Percentiles rank a stretch among this genome's conserved stretches.
Conservation (phyloP, 805 yeast genomes). For the Kuraishia molischiana region DNA sequence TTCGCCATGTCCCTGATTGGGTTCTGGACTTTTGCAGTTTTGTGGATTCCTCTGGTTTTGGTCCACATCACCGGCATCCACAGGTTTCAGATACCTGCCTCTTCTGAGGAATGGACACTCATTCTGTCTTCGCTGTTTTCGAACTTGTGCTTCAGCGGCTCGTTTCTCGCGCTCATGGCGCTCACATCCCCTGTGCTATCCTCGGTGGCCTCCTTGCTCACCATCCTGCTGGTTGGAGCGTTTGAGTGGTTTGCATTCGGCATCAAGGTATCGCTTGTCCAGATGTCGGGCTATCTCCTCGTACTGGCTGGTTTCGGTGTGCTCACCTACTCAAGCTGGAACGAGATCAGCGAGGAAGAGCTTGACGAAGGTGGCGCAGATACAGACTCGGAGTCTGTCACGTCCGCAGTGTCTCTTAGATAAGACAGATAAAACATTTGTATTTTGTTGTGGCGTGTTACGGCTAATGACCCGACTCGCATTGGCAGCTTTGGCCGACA, state of each 20-base stretch:
- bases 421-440: not conserved
- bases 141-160: conserved; percentile 59
- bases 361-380: conserved; percentile 21
- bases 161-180: conserved; percentile 71
- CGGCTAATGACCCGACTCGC: too few relatives aligned
- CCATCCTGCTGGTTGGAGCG: conserved; percentile 71
- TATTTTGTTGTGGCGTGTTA: not conserved
- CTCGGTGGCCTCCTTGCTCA: conserved; percentile 48
- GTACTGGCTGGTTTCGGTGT: conserved; percentile 63
- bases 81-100: conserved; percentile 41
- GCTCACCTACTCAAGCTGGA: conserved; percentile 58
- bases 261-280: conserved; percentile 40
- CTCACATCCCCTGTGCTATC: conserved; percentile 80
- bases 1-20: conserved; percentile 67
- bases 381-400: conserved; percentile 21
- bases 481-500: too few relatives aligned
- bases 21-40: conserved; percentile 34
- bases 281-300: conserved; percentile 58
- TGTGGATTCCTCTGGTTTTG: conserved; percentile 38
- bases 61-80: conserved; percentile 49
- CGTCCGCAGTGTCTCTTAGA: not conserved
- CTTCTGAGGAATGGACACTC: conserved; percentile 28
- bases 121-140: conserved; percentile 46
- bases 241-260: conserved; percentile 67
- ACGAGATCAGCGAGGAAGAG: conserved; percentile 38